These are phyloP conservation scores for Mycena citricolor DNA, from an alignment of 1,284 basidiomycete species.

Conservation along the genomic window DNA sequence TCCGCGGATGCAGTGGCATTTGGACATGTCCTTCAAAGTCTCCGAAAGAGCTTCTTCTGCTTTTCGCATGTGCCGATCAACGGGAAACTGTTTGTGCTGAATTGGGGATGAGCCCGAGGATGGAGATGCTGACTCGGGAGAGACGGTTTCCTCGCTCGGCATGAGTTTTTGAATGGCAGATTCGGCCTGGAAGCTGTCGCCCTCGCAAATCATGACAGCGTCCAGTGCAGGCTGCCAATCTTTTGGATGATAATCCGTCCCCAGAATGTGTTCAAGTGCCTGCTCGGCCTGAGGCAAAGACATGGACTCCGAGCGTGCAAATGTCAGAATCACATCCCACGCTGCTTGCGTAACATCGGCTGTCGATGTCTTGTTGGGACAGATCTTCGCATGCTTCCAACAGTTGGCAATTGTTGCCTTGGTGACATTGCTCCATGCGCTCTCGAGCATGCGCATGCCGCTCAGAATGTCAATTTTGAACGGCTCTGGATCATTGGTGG, in stretches of 20 bases:
- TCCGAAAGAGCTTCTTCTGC: background rate
- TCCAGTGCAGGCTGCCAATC: conserved; percentile 18
- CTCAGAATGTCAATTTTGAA: conserved; percentile 37
- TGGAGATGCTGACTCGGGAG: background rate
- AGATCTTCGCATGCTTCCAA: conserved; percentile 33
- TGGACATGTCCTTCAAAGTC: background rate
- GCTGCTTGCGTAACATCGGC: too few species aligned
- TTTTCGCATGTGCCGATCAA: background rate
- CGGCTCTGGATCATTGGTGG: conserved; percentile 32
- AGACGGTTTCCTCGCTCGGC: background rate
- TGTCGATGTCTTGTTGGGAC: conserved; percentile 5
- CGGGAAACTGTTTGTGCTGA: too few species aligned
- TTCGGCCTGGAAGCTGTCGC: background rate
- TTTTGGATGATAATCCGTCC: conserved; percentile 5
- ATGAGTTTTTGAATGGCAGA: background rate
- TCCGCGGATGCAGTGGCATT: background rate
- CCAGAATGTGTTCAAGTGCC: conserved; percentile 18
- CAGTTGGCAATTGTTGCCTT: conserved; percentile 33
- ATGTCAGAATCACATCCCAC: conserved; percentile 25
- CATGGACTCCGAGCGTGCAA: conserved; percentile 23
- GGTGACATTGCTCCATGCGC: conserved; percentile 33
- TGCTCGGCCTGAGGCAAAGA: conserved; percentile 26
- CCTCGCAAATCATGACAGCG: conserved; percentile 8
- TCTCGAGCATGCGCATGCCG: conserved; percentile 31
- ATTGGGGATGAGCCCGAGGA: too few species aligned